phyloP scores from a whole-genome alignment of 2,329 filamentous ascomycete genomes.

The Fragosphaeria purpurea region DNA sequence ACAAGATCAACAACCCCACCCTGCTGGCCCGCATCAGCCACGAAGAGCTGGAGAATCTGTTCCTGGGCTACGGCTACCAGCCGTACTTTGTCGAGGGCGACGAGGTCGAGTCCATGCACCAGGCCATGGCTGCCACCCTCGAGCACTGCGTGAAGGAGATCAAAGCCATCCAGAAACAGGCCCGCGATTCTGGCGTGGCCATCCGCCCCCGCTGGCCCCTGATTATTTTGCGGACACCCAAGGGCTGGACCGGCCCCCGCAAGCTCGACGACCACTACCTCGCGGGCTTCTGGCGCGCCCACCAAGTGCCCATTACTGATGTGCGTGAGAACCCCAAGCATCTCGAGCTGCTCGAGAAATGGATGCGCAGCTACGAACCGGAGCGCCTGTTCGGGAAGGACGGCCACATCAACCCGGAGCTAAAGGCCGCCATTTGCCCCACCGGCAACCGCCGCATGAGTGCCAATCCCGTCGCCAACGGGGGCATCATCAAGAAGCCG shows the following conservation, averaged over 20 bases:
- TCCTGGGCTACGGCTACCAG: constrained; percentile 67
- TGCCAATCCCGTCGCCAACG: constrained; percentile 66
- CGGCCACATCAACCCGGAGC: constrained; percentile 52
- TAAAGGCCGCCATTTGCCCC: constrained; percentile 55
- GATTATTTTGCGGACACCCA: constrained; percentile 66
- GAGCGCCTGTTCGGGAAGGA: constrained; percentile 58
- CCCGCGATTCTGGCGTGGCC: constrained; percentile 58
- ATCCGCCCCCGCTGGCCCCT: constrained; percentile 69
- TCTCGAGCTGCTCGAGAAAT: constrained; percentile 58
- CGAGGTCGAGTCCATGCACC: constrained; percentile 65
- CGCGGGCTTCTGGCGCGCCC: constrained; percentile 68
- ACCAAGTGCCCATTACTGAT: constrained; percentile 68
- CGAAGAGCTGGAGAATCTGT: constrained; percentile 59
- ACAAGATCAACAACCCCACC: constrained; percentile 78
- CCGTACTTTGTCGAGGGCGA: constrained; percentile 74
- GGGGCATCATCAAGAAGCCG: constrained; percentile 56
- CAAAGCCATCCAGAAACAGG: constrained; percentile 57
- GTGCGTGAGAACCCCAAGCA: constrained; percentile 55
- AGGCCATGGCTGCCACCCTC: constrained; percentile 69
- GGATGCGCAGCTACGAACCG: constrained; percentile 69
- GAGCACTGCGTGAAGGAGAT: constrained; percentile 66
- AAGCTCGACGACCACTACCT: constrained; percentile 61
- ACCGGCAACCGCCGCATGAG: constrained; percentile 60
- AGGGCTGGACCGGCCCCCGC: constrained; percentile 70
- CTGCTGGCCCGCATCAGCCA: constrained; percentile 64